phyloP scores from a whole-genome alignment of 768 basidiomycete species.

The Chiua virens region DNA sequence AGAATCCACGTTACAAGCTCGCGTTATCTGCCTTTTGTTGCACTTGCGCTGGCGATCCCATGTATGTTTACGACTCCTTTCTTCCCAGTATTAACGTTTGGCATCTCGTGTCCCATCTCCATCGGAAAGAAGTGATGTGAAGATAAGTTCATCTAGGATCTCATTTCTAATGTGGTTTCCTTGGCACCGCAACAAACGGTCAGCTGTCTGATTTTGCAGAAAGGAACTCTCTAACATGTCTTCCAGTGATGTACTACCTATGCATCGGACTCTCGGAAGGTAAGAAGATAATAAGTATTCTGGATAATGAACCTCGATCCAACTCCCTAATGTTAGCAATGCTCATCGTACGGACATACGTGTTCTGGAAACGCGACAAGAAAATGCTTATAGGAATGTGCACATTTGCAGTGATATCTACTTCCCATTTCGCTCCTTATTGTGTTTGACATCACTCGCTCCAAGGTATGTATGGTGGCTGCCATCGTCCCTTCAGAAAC shows the following conservation, averaged over 20 bases:
- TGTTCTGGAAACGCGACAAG: conserved; percentile 15
- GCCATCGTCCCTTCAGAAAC: background rate
- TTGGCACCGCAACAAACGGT: conserved; percentile 13
- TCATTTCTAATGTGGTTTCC: conserved; percentile 11
- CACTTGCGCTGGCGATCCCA: conserved; percentile 12
- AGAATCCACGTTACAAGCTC: conserved; percentile 17
- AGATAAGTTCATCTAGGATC: background rate
- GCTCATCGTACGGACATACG: conserved; percentile 21
- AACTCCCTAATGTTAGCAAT: conserved; percentile 5
- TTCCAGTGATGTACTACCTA: conserved; percentile 15
- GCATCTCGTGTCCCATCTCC: too few species aligned
- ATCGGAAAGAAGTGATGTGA: too few species aligned
- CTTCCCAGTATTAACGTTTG: background rate
- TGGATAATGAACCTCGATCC: background rate
- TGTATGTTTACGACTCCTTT: background rate
- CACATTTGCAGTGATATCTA: conserved; percentile 8
- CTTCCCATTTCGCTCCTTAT: background rate
- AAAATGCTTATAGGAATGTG: conserved; percentile 18
- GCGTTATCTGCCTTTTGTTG: conserved; percentile 24
- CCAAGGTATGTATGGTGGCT: conserved; percentile 3
- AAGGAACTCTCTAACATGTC: background rate
- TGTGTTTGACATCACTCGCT: background rate
- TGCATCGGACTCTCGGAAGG: conserved; percentile 16
- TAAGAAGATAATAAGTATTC: conserved; percentile 5
- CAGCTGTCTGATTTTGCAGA: background rate